phyloP scores from a whole-genome alignment of 2,329 filamentous ascomycete species.

The Hymenoscyphus fraxineus region DNA sequence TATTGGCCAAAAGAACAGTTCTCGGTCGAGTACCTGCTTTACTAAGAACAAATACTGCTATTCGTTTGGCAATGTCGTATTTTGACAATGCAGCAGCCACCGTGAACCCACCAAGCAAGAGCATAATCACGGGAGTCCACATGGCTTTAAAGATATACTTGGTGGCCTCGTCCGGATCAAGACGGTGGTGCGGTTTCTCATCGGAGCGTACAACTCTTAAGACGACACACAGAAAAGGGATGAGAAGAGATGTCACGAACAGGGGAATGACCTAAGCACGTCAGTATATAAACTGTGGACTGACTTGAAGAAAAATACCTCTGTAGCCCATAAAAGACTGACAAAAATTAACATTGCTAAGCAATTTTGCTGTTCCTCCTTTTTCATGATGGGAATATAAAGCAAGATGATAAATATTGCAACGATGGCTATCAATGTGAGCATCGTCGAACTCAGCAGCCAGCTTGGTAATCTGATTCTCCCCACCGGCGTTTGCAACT shows the following conservation, averaged over 20 bases:
- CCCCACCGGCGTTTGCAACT: conserved; percentile 76
- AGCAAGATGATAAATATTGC: conserved; percentile 72
- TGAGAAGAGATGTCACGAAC: conserved; percentile 90
- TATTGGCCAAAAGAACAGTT: conserved; percentile 91
- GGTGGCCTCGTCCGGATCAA: conserved; percentile 78
- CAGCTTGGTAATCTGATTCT: conserved; percentile 72
- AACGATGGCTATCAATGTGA: conserved; percentile 68
- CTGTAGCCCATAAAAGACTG: conserved; percentile 92
- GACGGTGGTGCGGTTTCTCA: conserved; percentile 61
- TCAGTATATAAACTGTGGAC: conserved; percentile 18
- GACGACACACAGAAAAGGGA: conserved; percentile 88
- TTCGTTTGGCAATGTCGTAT: conserved; percentile 95
- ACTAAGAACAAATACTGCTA: conserved; percentile 92
- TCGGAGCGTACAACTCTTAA: conserved; percentile 80
- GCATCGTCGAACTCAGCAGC: conserved; percentile 79
- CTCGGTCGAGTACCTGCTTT: conserved; percentile 90
- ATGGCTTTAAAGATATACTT: conserved; percentile 87
- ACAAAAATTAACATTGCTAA: conserved; percentile 91
- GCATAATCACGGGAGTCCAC: conserved; percentile 99
- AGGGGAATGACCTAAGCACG: conserved; percentile 75
- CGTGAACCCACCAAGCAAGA: conserved; percentile 91
- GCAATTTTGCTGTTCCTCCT: conserved; percentile 91
- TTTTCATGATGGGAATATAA: conserved; percentile 75
- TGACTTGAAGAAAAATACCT: conserved; percentile 50
- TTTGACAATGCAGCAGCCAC: conserved; percentile 93